phyloP scores from a whole-genome alignment of 331 rosid species.

The Ulmus americana region DNA sequence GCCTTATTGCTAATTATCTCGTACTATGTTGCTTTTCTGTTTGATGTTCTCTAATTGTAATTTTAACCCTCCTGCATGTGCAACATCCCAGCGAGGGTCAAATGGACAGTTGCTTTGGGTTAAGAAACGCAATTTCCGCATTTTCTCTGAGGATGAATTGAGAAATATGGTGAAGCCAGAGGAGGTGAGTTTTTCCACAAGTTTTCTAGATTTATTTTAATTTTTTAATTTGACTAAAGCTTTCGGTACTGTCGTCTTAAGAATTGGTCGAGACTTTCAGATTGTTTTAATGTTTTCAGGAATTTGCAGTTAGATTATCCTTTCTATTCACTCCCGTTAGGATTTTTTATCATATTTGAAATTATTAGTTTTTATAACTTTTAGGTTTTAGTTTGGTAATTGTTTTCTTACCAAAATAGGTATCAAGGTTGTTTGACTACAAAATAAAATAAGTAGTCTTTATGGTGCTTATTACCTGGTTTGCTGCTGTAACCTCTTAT shows the following conservation, averaged over 20 bases:
- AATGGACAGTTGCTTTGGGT: slow-evolving; percentile 68
- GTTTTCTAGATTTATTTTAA: slow-evolving; percentile 18
- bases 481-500: too few relatives aligned
- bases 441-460: too few relatives aligned
- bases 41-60: slow-evolving; percentile 2
- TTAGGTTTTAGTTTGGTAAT: too few relatives aligned
- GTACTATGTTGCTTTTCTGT: not conserved
- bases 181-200: slow-evolving; percentile 55
- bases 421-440: too few relatives aligned
- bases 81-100: slow-evolving; percentile 57
- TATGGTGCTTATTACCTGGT: too few relatives aligned
- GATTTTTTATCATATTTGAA: too few relatives aligned
- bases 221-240: slow-evolving; percentile 15
- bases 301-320: not conserved
- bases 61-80: slow-evolving; percentile 23
- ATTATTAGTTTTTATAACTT: too few relatives aligned
- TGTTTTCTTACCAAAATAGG: too few relatives aligned
- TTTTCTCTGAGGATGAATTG: slow-evolving; percentile 73
- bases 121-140: slow-evolving; percentile 73
- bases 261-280: not conserved
- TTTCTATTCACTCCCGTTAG: too few relatives aligned
- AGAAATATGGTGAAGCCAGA: slow-evolving; percentile 86
- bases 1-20: not conserved
- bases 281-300: not conserved
- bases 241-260: not conserved